phyloP scores from a whole-genome alignment of 495 filamentous ascomycete genomes.

The Rhypophila decipiens region DNA sequence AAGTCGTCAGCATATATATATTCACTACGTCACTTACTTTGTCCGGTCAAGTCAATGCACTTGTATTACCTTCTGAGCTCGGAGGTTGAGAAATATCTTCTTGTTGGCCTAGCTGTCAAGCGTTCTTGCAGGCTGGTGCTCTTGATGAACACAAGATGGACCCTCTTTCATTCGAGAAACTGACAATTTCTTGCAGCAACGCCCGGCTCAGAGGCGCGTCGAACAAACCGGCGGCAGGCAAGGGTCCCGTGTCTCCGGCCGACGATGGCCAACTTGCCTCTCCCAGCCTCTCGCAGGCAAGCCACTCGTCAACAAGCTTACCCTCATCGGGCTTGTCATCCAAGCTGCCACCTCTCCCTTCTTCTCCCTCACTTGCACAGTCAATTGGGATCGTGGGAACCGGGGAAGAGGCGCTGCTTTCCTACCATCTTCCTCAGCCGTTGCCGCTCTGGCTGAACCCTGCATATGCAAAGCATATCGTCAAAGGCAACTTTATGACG shows the following conservation, averaged over 20 bases:
- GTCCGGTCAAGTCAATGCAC: too few relatives aligned
- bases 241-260: constrained; percentile 34
- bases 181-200: constrained; percentile 30
- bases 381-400: constrained; percentile 23
- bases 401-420: constrained; percentile 39
- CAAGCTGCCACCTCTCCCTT: constrained; percentile 48
- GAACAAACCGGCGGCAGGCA: constrained; percentile 31
- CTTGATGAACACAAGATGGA: too few relatives aligned
- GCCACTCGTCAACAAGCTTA: constrained; percentile 42
- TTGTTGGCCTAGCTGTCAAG: too few relatives aligned
- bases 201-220: constrained; percentile 41
- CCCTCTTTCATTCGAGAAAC: too few relatives aligned
- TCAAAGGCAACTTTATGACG: constrained; percentile 95
- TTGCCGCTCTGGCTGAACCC: constrained; percentile 47
- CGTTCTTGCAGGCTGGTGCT: too few relatives aligned
- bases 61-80: too few relatives aligned
- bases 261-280: constrained; percentile 30
- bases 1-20: too few relatives aligned
- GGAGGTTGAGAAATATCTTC: too few relatives aligned
- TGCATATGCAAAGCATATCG: constrained; percentile 75
- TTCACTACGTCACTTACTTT: too few relatives aligned
- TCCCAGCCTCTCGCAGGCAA: constrained; percentile 38
- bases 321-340: constrained; percentile 39
- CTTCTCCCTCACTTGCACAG: constrained; percentile 29
- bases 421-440: constrained; percentile 45